These are phyloP conservation scores for Cladophialophora immunda DNA, from an alignment of 2,329 filamentous ascomycete species.

Conservation along the genomic window DNA sequence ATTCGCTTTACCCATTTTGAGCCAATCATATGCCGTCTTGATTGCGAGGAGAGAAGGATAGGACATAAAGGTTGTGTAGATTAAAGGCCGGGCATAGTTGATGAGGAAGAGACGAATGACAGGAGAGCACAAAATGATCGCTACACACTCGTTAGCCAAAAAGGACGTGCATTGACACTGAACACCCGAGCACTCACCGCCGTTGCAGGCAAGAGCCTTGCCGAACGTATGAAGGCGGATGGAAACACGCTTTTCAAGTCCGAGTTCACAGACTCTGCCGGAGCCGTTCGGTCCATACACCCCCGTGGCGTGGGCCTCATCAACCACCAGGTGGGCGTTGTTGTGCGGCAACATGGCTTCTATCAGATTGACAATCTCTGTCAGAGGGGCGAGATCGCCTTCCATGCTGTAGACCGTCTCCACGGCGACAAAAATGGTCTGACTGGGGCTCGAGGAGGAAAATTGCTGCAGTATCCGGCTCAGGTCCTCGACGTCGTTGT, in stretches of 20 bases:
- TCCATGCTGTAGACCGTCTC: slow-evolving; percentile 86
- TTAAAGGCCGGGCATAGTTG: slow-evolving; percentile 78
- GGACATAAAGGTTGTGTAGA: slow-evolving; percentile 76
- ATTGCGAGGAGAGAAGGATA: slow-evolving; percentile 69
- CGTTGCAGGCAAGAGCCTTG: slow-evolving; percentile 68
- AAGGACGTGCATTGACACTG: not conserved
- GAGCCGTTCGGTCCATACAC: slow-evolving; percentile 59
- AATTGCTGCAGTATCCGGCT: slow-evolving; percentile 46
- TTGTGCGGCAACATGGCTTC: slow-evolving; percentile 63
- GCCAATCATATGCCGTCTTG: slow-evolving; percentile 64
- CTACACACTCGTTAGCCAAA: slow-evolving; percentile 48
- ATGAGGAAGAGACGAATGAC: slow-evolving; percentile 71
- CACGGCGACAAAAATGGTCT: slow-evolving; percentile 72
- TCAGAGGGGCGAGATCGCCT: slow-evolving; percentile 73
- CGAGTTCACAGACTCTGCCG: slow-evolving; percentile 60
- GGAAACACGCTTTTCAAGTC: slow-evolving; percentile 60
- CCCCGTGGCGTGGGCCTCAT: slow-evolving; percentile 65
- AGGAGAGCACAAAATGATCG: slow-evolving; percentile 69
- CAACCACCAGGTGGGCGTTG: slow-evolving; percentile 65
- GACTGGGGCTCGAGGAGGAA: not conserved
- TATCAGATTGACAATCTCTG: slow-evolving; percentile 66
- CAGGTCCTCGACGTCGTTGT: slow-evolving; percentile 56
- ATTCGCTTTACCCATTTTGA: slow-evolving; percentile 61
- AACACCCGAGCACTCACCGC: slow-evolving; percentile 60
- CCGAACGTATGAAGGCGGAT: slow-evolving; percentile 62